Evolutionary conservation across 2,329 filamentous ascomycete genomes (phyloP).

Genomic region (Cercospora nicotianae): DNA sequence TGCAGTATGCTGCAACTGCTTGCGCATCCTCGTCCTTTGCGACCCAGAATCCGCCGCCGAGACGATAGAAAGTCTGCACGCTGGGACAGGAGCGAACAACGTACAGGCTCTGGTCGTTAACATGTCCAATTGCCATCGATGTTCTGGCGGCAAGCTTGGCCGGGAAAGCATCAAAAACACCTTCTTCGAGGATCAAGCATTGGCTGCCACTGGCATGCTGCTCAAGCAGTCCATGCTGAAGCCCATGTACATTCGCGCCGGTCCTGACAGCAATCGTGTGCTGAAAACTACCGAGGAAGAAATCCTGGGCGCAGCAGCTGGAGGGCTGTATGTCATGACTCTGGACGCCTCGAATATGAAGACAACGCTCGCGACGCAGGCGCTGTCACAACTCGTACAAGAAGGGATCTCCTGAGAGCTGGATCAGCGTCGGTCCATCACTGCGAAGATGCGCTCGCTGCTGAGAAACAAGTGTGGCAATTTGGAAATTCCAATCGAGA

Average conservation of each 20-base stretch:
- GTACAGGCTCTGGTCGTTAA: conserved; percentile 3
- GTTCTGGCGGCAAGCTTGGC: conserved; percentile 6
- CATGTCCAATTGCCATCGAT: conserved; percentile 6
- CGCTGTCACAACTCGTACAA: not conserved
- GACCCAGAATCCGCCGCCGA: not conserved
- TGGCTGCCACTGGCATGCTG: conserved; percentile 1
- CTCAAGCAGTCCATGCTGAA: not conserved
- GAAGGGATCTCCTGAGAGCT: not conserved
- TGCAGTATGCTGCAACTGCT: conserved; percentile 6
- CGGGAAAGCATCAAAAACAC: not conserved
- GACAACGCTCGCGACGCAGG: conserved; percentile 1
- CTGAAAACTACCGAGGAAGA: conserved; percentile 1
- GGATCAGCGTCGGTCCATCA: not conserved
- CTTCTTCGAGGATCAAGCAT: not conserved
- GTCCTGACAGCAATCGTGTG: not conserved
- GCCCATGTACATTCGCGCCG: not conserved
- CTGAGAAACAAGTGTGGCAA: not conserved
- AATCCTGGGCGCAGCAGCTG: not conserved
- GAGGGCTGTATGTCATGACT: not conserved
- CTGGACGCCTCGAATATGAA: not conserved
- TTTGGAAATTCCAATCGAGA: not conserved
- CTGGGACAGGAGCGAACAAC: not conserved
- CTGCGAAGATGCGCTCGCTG: not conserved
- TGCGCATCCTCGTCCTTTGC: conserved; percentile 7
- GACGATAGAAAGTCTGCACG: not conserved